Base-by-base conservation (phyloP, 305 asterid species). In the Andrographis paniculata region DNA sequence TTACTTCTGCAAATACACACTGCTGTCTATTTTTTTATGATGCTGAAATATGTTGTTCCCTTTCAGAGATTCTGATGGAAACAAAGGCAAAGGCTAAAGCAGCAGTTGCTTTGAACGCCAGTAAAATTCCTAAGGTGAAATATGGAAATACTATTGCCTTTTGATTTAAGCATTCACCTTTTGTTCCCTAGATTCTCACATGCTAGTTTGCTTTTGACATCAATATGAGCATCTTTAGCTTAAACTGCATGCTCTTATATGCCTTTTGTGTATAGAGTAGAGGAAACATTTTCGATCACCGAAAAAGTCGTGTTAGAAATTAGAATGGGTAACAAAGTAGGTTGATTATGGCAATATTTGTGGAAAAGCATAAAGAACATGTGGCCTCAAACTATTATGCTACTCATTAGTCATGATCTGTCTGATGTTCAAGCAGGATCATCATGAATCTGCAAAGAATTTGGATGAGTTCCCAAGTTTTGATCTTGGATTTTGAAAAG, bases 401-500 rank as follows among this genome's bases (percentile, higher is more conserved):
- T 20, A 37, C 45, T 24, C 41, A 57, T 42, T 38, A 51, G 70
- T 37, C 61, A 28, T 45, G 53, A 23, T 48, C 48, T 19, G 18
- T 56, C 61, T 53, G 66, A 42, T 28, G 49, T 35, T 37, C 6
- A 9, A 1, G 16, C 4, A 13, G 17, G 8, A 37, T 5, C 42
- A 13, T 2, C 1, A 9, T 5, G 14, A 37, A 17, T 14, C 6
- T 14, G 11, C 28, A 20, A 36, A 20, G 52, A 65, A 59, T 60
- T 53, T 50, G 54, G 68, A 62, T 6, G 83, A 75, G 10, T 51
- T 68, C 51, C 94, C 94, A 10, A 75, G 87, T 65, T 88, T 84
- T 56, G 89, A 88, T 71, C 94, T 88, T 64, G 95, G 97, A 52
- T 56, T 84, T 68, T 83, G 77, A 66, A 43, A 42, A 41, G 47